Evolutionary conservation across 2,329 filamentous ascomycete genomes (phyloP), one percentile per base, ranked within the genome.

Genomic region (Pseudocercospora ulei): DNA sequence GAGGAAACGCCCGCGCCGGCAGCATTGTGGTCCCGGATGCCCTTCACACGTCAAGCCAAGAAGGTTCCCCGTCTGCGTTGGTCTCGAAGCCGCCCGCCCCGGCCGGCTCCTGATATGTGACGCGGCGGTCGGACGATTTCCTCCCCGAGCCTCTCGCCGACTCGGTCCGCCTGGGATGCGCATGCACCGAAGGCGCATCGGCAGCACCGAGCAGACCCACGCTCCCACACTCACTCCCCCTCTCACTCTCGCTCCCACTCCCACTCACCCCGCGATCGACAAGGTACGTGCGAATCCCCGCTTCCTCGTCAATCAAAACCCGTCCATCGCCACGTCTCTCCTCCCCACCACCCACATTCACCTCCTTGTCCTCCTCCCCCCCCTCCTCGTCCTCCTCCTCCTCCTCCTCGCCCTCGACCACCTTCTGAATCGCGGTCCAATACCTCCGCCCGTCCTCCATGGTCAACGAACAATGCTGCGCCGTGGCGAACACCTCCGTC

Each of bases 381-480:
- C 14, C 4, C 27, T 18, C 16, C 16, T n/a, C n/a, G n/a, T n/a
- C 28, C 16, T 30, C 16, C 28, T 30, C n/a, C 28, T 30, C 5
- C 24, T 26, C n/a, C 24, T 5, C 5, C 4, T 26, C 28, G 6
- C 16, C 28, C 28, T 30, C 28, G 8, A 30, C 28, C 17, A 30
- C 28, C n/a, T 16, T 19, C 28, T 30, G 28, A 8, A 30, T 17
- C 9, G 28, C 28, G n/a, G 5, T 30, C 28, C 28, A 30, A 19
- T 30, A 30, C 28, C 28, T 30, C 28, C 28, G 19, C 9, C 28
- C 28, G 19, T 30, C 28, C 28, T 30, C 28, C 28, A 30, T 30
- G 9, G 28, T 30, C 28, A 30, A 19, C 6, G 7, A 12, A 30
- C 28, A 30, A 19, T 30, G 28, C 28, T n/a, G 14, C 7, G 28